phyloP scores from a whole-genome alignment of 73 alveolate species.

The Symbiodinium natans region DNA sequence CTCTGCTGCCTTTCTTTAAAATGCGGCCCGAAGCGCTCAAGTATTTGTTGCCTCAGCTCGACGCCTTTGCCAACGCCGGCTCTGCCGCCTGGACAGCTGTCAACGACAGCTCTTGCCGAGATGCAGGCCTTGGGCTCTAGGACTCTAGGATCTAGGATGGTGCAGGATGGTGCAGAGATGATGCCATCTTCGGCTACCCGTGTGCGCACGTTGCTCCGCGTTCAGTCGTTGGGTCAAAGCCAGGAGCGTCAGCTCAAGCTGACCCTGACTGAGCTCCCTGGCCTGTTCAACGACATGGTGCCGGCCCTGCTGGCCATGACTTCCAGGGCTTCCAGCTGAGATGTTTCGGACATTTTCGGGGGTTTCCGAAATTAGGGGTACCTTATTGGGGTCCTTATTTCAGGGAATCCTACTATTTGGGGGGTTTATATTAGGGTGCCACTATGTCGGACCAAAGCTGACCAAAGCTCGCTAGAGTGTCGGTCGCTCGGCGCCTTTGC shows the following conservation, averaged over 20 bases:
- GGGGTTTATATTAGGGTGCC: no score
- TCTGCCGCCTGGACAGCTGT: slow-evolving; percentile 60
- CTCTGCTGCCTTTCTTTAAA: not conserved
- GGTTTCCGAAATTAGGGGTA: no score
- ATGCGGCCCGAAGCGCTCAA: not conserved
- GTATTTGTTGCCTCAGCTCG: slow-evolving; percentile 26
- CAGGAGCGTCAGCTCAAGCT: slow-evolving; percentile 84
- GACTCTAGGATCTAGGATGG: not conserved
- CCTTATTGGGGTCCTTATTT: no score
- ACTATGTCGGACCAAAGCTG: no score
- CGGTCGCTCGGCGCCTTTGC: no score
- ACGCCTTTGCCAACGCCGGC: slow-evolving; percentile 45
- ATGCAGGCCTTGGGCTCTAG: slow-evolving; percentile 51
- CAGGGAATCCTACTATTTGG: no score
- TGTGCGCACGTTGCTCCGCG: no score
- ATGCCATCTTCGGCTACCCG: no score
- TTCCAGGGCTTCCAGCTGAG: not conserved
- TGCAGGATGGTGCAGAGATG: no score
- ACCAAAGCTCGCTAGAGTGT: no score
- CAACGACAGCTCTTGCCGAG: slow-evolving; percentile 59
- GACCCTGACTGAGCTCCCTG: slow-evolving; percentile 58
- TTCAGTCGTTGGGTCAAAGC: no score
- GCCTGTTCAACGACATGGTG: slow-evolving; percentile 80
- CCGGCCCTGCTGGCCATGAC: slow-evolving; percentile 14
- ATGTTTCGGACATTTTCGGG: no score